phyloP scores from a whole-genome alignment of 2,329 filamentous ascomycete genomes.

The Xylariaceae sp. region DNA sequence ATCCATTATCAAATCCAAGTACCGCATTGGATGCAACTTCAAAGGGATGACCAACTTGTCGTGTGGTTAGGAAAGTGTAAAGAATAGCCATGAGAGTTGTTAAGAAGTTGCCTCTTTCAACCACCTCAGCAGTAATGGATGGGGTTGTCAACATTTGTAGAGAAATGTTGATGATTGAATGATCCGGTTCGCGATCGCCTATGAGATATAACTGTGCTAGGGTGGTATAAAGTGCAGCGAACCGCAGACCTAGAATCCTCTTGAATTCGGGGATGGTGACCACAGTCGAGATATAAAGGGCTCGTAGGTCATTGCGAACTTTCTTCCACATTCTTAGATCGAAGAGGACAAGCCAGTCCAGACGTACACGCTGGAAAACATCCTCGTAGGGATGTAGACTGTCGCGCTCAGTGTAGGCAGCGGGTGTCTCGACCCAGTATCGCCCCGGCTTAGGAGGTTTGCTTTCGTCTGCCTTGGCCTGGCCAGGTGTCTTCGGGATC shows the following conservation, averaged over 20 bases:
- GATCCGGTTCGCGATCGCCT: slow-evolving; percentile 93
- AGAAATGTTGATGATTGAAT: slow-evolving; percentile 97
- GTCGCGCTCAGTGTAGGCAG: slow-evolving; percentile 68
- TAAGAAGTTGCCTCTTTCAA: slow-evolving; percentile 93
- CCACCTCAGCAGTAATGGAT: slow-evolving; percentile 94
- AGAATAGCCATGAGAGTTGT: slow-evolving; percentile 95
- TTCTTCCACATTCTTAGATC: slow-evolving; percentile 98
- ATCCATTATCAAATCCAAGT: slow-evolving; percentile 90
- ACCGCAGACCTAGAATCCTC: slow-evolving; percentile 87
- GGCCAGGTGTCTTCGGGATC: slow-evolving; percentile 82
- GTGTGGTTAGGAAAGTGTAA: slow-evolving; percentile 94
- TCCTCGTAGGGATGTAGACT: slow-evolving; percentile 79
- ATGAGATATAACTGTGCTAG: slow-evolving; percentile 94
- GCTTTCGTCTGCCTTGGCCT: slow-evolving; percentile 49
- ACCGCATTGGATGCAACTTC: slow-evolving; percentile 87
- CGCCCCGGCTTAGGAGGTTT: slow-evolving; percentile 69
- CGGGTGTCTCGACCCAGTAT: slow-evolving; percentile 87
- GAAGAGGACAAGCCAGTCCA: slow-evolving; percentile 95
- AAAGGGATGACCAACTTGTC: slow-evolving; percentile 93
- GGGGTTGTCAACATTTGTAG: slow-evolving; percentile 96
- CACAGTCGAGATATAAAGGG: slow-evolving; percentile 95
- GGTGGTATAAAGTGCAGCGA: slow-evolving; percentile 92
- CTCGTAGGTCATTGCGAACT: slow-evolving; percentile 84
- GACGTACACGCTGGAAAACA: slow-evolving; percentile 83
- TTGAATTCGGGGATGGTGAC: slow-evolving; percentile 97